Evolutionary conservation across 768 basidiomycete species (phyloP).

Genomic region (Agrocybe pediades): DNA sequence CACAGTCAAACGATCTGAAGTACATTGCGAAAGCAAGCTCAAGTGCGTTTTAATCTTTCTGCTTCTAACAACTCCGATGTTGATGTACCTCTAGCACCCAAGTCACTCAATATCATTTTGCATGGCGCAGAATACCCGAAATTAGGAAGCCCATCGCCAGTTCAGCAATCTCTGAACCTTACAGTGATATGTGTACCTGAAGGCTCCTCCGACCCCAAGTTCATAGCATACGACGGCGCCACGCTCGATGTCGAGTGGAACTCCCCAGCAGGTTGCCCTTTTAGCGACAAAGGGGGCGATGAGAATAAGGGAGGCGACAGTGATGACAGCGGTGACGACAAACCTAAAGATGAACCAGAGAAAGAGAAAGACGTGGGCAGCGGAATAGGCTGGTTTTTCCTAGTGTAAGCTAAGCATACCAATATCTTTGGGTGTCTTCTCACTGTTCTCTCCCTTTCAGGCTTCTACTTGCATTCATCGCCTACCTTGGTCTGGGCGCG

Average conservation of each 20-base stretch:
- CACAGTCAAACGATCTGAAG: slow-evolving; percentile 38
- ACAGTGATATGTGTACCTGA: slow-evolving; percentile 57
- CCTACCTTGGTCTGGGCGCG: slow-evolving; percentile 78
- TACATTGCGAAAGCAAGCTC: slow-evolving; percentile 33
- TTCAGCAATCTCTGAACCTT: slow-evolving; percentile 60
- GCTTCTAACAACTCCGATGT: background rate
- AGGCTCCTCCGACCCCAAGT: slow-evolving; percentile 44
- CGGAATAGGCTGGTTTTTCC: slow-evolving; percentile 88
- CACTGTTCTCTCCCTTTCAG: slow-evolving; percentile 30
- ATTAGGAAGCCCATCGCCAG: slow-evolving; percentile 27
- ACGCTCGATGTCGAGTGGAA: slow-evolving; percentile 63
- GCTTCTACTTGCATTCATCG: slow-evolving; percentile 61
- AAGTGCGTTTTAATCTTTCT: slow-evolving; percentile 30
- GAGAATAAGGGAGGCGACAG: slow-evolving; percentile 30
- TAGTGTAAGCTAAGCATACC: slow-evolving; percentile 55
- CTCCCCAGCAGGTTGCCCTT: slow-evolving; percentile 58
- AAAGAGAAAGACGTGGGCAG: slow-evolving; percentile 55
- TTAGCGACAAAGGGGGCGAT: slow-evolving; percentile 26
- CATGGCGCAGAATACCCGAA: slow-evolving; percentile 65
- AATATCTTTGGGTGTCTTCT: background rate
- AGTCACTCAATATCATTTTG: slow-evolving; percentile 57
- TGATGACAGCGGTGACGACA: slow-evolving; percentile 21
- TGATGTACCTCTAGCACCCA: slow-evolving; percentile 38
- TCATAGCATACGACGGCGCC: slow-evolving; percentile 63
- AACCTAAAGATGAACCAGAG: slow-evolving; percentile 16